These are phyloP conservation scores for Odontarrhena argentea DNA, from an alignment of 345 rosid species.

Conservation along the genomic window DNA sequence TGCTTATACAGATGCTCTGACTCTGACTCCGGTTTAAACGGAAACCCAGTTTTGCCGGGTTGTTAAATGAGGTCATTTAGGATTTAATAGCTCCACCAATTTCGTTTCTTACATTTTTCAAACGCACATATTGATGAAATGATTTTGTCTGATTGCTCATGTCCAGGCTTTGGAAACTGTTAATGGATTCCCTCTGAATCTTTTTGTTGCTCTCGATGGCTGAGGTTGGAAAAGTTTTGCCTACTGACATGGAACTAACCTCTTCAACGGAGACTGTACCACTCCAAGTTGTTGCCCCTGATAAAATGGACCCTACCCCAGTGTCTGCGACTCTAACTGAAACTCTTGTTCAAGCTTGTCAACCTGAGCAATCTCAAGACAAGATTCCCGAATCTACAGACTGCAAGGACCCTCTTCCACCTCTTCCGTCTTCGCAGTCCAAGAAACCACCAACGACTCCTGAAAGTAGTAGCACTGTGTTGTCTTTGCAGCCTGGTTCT, in stretches of 20 bases:
- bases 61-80: too few relatives aligned
- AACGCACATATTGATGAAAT: not conserved
- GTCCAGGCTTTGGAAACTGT: conserved; percentile 21
- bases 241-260: conserved; percentile 41
- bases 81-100: too few relatives aligned
- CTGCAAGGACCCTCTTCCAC: conserved; percentile 32
- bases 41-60: too few relatives aligned
- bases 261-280: conserved; percentile 45
- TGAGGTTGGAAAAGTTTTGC: conserved; percentile 16
- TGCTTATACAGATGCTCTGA: too few relatives aligned
- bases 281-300: conserved; percentile 42
- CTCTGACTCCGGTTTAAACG: too few relatives aligned
- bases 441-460: conserved; percentile 44
- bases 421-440: conserved; percentile 18
- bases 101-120: too few relatives aligned
- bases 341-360: conserved; percentile 30
- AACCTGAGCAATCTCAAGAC: conserved; percentile 41
- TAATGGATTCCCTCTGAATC: conserved; percentile 11
- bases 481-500: conserved; percentile 45
- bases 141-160: conserved; percentile 16
- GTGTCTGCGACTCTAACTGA: conserved; percentile 36
- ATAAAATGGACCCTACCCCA: conserved; percentile 41
- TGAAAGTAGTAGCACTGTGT: conserved; percentile 36
- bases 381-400: conserved; percentile 28
- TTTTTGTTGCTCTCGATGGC: conserved; percentile 40